Conservation (phyloP, 2,329 filamentous ascomycete genomes). For the Onygenales sp. region DNA sequence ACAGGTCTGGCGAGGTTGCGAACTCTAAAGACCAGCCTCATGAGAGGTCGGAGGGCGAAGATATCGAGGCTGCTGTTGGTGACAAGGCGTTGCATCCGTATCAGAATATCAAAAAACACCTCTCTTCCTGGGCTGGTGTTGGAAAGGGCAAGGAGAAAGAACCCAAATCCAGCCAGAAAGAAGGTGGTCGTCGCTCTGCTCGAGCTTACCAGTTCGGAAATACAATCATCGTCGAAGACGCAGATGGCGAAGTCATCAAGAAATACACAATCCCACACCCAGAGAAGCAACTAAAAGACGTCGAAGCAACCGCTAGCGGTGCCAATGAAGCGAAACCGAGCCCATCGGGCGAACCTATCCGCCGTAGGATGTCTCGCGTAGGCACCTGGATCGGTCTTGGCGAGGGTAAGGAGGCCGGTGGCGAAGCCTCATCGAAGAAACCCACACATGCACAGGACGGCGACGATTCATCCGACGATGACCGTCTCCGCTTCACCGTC, state of each 20-base stretch:
- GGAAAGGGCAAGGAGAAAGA: constrained; percentile 30
- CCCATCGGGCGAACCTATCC: constrained; percentile 30
- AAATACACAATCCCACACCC: constrained; percentile 53
- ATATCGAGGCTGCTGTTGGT: constrained; percentile 30
- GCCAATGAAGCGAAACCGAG: constrained; percentile 22
- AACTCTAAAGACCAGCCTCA: constrained; percentile 37
- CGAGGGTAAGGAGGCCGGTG: constrained; percentile 22
- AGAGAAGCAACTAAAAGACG: constrained; percentile 13
- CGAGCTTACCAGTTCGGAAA: constrained; percentile 60
- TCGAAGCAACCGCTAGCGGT: constrained; percentile 10
- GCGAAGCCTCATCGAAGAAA: constrained; percentile 21
- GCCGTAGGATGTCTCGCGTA: constrained; percentile 48
- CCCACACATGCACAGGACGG: constrained; percentile 14
- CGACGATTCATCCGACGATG: constrained; percentile 25
- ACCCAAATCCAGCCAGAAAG: constrained; percentile 15
- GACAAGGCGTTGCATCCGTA: constrained; percentile 20
- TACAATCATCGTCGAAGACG: constrained; percentile 62
- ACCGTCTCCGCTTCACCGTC: constrained; percentile 53
- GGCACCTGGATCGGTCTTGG: constrained; percentile 49
- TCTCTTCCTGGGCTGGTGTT: constrained; percentile 36
- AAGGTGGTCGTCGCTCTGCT: constrained; percentile 43
- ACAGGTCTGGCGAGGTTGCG: constrained; percentile 36
- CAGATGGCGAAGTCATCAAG: constrained; percentile 59
- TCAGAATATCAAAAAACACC: constrained; percentile 36
- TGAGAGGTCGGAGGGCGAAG: constrained; percentile 34